These are phyloP conservation scores for Debaryomyces udenii DNA, from an alignment of 1,139 yeast genomes.

Conservation along the genomic window DNA sequence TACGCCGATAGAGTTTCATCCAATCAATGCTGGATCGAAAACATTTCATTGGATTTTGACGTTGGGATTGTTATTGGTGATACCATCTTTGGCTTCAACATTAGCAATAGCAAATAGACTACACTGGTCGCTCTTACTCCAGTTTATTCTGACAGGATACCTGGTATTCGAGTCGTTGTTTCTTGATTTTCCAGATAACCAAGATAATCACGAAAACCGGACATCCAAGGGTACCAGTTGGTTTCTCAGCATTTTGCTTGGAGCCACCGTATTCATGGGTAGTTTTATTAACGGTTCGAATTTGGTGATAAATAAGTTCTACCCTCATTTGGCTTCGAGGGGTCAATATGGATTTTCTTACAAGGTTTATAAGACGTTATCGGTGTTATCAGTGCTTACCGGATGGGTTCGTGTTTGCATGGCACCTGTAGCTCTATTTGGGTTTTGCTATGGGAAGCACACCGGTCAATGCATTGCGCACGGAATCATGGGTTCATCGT, in stretches of 20 bases:
- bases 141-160: constrained; percentile 50
- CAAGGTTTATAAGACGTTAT: constrained; percentile 46
- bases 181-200: constrained; percentile 61
- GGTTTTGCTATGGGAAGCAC: constrained; percentile 71
- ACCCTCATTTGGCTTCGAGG: constrained; percentile 33
- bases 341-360: constrained; percentile 19
- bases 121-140: constrained; percentile 51
- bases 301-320: constrained; percentile 40
- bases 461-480: constrained; percentile 95
- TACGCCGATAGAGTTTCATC: constrained; percentile 42
- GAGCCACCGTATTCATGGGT: constrained; percentile 54
- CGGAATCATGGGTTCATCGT: constrained; percentile 94
- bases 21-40: constrained; percentile 53
- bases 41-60: constrained; percentile 67
- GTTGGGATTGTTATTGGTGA: constrained; percentile 44
- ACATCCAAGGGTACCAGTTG: constrained; percentile 69
- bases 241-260: constrained; percentile 54
- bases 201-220: constrained; percentile 62
- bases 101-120: constrained; percentile 57
- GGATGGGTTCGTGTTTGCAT: constrained; percentile 76
- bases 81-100: constrained; percentile 59
- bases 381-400: constrained; percentile 49
- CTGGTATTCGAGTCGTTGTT: constrained; percentile 58
- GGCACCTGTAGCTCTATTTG: constrained; percentile 83
- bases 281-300: constrained; percentile 57